Percentiles rank a stretch among this genome's conserved stretches.
phyloP scores from a whole-genome alignment of 768 basidiomycete species.

The Suillus clintonianus region DNA sequence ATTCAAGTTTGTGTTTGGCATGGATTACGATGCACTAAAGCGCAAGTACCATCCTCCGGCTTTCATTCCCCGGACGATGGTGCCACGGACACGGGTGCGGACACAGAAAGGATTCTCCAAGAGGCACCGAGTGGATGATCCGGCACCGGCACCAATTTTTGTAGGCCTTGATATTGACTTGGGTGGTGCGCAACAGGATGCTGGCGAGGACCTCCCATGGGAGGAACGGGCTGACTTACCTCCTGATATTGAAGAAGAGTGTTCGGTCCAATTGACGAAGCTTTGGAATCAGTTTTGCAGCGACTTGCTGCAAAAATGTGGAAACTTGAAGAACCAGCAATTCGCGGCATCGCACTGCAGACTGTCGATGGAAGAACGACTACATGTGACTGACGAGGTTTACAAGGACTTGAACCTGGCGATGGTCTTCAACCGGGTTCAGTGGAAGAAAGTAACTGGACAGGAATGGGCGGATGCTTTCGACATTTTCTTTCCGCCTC shows the following conservation, averaged over 20 bases:
- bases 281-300: neutral
- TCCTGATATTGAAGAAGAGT: neutral
- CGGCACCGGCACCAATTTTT: neutral
- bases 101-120: neutral
- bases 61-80: neutral
- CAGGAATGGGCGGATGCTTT: neutral
- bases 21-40: neutral
- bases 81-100: neutral
- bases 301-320: neutral
- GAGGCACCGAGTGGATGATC: neutral
- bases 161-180: neutral
- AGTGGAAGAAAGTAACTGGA: neutral
- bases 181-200: neutral
- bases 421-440: neutral
- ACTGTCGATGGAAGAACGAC: neutral
- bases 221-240: neutral
- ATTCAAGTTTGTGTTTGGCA: neutral
- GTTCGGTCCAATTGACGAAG: neutral
- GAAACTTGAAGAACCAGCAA: neutral
- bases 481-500: neutral
- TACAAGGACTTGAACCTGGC: neutral
- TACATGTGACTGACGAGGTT: neutral
- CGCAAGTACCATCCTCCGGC: neutral
- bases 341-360: neutral
- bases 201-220: neutral